Evolutionary conservation across 2,329 filamentous ascomycete genomes (phyloP).

Genomic region (Diaporthe caulivora): DNA sequence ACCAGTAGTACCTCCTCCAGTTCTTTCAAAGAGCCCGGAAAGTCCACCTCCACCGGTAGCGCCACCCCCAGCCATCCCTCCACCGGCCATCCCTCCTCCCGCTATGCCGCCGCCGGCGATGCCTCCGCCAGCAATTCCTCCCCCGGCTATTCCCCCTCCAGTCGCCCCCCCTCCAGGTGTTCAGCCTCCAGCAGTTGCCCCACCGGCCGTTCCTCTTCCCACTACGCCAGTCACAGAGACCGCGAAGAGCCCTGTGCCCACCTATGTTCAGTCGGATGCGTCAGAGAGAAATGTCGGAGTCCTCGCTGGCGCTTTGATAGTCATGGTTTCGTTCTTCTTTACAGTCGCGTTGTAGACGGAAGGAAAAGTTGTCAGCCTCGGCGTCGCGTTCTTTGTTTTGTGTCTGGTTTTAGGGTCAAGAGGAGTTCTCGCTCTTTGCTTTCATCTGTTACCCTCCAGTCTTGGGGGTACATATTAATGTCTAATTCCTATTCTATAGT

Average conservation of each 20-base stretch:
- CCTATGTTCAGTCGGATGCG: constrained; percentile 7
- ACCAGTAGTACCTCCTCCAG: not conserved
- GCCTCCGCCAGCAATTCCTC: not conserved
- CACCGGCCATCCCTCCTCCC: not conserved
- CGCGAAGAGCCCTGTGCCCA: not conserved
- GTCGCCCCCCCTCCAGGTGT: accelerated
- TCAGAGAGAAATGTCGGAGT: not conserved
- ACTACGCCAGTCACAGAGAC: not conserved
- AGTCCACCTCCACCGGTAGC: not conserved
- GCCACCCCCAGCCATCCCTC: not conserved
- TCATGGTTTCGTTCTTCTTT: constrained; percentile 3
- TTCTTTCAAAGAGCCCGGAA: not conserved
- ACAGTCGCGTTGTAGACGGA: not conserved
- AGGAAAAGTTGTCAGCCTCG: too few relatives aligned
- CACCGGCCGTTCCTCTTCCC: not conserved
- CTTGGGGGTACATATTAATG: not conserved
- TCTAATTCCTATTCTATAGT: not conserved
- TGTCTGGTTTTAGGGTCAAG: not conserved
- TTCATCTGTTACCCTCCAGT: not conserved
- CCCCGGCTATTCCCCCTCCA: not conserved
- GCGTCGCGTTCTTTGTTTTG: not conserved
- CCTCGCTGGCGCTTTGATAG: constrained; percentile 5
- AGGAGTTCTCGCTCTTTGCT: not conserved
- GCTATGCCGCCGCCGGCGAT: not conserved
- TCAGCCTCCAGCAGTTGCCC: not conserved